Evolutionary conservation across 192 early-diverging fungal genomes (phyloP).

Genomic region (Gamsiella multidivaricata): DNA sequence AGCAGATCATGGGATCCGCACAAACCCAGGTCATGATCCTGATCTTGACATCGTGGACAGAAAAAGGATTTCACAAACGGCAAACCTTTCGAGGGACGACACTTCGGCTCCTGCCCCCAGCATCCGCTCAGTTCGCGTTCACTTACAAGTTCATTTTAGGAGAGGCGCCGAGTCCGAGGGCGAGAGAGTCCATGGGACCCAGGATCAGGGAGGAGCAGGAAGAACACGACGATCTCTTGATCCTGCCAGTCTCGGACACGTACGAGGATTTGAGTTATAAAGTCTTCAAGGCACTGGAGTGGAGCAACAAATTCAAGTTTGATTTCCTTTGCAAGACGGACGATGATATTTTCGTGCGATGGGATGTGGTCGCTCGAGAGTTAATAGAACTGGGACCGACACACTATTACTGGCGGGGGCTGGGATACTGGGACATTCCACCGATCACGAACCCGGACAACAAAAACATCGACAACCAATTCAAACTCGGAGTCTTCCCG

Average conservation of each 20-base stretch:
- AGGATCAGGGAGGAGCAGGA: conserved; percentile 60
- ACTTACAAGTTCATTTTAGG: conserved; percentile 66
- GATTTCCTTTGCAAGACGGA: conserved; percentile 70
- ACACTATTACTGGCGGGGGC: conserved; percentile 66
- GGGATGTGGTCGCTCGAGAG: conserved; percentile 64
- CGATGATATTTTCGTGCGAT: conserved; percentile 71
- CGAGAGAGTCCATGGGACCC: conserved; percentile 53
- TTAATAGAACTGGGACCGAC: conserved; percentile 56
- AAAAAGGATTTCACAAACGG: conserved; percentile 60
- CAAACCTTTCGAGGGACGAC: conserved; percentile 61
- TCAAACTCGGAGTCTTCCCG: conserved; percentile 65
- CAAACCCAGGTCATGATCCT: conserved; percentile 63
- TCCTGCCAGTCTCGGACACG: conserved; percentile 63
- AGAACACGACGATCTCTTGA: conserved; percentile 60
- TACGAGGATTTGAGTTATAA: conserved; percentile 67
- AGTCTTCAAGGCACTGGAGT: conserved; percentile 66
- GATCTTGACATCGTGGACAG: conserved; percentile 68
- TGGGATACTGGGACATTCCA: conserved; percentile 70
- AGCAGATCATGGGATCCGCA: conserved; percentile 39
- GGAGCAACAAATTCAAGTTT: conserved; percentile 64
- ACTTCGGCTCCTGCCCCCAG: conserved; percentile 56
- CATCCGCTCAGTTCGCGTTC: conserved; percentile 55
- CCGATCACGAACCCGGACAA: conserved; percentile 63
- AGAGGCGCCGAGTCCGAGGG: conserved; percentile 56
- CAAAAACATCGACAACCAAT: conserved; percentile 62